Conservation (phyloP, 1,139 yeast genomes). For the Suhomyces anneliseae region DNA sequence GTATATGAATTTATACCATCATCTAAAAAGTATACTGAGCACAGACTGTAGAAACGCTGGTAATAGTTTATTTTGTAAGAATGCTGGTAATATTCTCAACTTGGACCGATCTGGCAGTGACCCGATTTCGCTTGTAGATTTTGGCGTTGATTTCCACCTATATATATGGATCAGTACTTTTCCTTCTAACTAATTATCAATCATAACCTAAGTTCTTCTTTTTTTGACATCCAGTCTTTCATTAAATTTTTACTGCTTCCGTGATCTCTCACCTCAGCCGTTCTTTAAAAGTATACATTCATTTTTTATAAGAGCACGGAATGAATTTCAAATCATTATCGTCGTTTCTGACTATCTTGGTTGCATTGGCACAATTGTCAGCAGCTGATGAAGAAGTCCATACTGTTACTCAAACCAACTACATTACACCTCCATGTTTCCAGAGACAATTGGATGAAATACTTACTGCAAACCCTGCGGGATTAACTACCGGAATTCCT, state of each 20-base stretch:
- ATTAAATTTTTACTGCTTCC: neutral
- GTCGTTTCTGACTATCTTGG: slow-evolving; percentile 13
- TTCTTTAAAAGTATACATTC: neutral
- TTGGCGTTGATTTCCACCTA: neutral
- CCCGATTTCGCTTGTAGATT: neutral
- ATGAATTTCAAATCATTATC: slow-evolving; percentile 17
- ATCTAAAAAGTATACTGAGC: no score
- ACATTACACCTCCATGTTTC: slow-evolving; percentile 33
- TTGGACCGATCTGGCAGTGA: neutral
- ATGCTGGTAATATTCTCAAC: neutral
- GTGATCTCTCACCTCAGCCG: neutral
- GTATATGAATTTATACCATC: no score
- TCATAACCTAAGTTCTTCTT: neutral
- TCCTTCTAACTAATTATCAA: no score
- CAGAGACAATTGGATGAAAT: slow-evolving; percentile 22
- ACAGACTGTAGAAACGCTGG: neutral
- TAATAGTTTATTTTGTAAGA: neutral
- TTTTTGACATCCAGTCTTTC: no score
- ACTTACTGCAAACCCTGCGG: slow-evolving; percentile 24
- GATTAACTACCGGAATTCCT: slow-evolving; percentile 30
- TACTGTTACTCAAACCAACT: slow-evolving; percentile 34
- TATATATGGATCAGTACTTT: no score
- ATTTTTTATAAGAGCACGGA: neutral
- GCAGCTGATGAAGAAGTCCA: slow-evolving; percentile 18
- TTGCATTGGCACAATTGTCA: slow-evolving; percentile 10